Percentiles rank a stretch among this genome's conserved stretches.
Conservation (phyloP, 495 filamentous ascomycete species). For the Penicillium desertorum region DNA sequence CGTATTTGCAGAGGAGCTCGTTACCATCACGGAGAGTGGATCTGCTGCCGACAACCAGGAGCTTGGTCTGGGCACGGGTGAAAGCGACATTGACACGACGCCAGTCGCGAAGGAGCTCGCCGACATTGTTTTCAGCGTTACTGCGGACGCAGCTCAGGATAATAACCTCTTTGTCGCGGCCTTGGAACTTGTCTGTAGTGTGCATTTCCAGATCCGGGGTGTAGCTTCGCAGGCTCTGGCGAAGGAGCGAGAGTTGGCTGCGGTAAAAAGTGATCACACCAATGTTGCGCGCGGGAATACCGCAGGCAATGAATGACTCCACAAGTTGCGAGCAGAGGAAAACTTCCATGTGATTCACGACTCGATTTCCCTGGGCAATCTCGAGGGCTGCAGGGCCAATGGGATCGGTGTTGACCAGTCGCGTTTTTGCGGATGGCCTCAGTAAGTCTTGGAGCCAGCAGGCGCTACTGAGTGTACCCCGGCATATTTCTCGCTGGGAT, state of each 20-base stretch:
- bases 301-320: constrained; percentile 68
- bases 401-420: constrained; percentile 84
- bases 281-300: constrained; percentile 72
- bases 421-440: constrained; percentile 65
- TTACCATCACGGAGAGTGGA: constrained; percentile 69
- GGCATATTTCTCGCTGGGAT: constrained; percentile 48
- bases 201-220: constrained; percentile 78
- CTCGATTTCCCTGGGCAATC: constrained; percentile 71
- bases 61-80: constrained; percentile 84
- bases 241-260: constrained; percentile 72
- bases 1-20: constrained; percentile 72
- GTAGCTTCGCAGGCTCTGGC: constrained; percentile 52
- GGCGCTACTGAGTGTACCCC: constrained; percentile 41
- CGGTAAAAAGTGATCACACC: constrained; percentile 99
- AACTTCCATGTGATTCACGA: constrained; percentile 81
- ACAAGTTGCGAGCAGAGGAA: constrained; percentile 75
- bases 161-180: constrained; percentile 88
- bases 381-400: constrained; percentile 65
- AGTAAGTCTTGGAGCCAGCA: constrained; percentile 89
- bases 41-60: constrained; percentile 80
- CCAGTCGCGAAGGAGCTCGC: constrained; percentile 90
- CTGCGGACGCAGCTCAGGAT: constrained; percentile 82
- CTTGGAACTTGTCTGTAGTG: constrained; percentile 95
- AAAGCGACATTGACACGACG: constrained; percentile 92
- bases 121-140: constrained; percentile 75